Percentiles rank a stretch among this genome's conserved stretches.
Evolutionary conservation across 805 yeast species (phyloP).

Genomic region (Starmera quercuum): DNA sequence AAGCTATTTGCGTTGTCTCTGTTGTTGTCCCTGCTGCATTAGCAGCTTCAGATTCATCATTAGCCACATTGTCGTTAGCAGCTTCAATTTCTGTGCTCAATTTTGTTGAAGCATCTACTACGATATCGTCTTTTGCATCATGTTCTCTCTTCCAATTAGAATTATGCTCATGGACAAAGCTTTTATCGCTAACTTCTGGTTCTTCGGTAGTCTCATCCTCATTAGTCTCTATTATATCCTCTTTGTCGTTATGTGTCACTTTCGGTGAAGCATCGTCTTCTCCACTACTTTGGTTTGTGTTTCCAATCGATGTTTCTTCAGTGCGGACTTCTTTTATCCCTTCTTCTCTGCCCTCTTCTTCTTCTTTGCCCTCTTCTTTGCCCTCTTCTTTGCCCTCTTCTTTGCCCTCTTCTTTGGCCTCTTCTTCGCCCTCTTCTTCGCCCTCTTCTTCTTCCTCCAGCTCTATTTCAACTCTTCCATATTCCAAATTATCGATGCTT

Average conservation of each 20-base stretch:
- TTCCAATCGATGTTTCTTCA: not conserved
- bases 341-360: constrained; percentile 11
- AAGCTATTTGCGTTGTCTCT: not conserved
- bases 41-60: not conserved
- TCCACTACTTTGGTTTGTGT: too few species aligned
- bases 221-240: too few species aligned
- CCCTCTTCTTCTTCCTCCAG: constrained; percentile 2
- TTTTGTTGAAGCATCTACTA: too few species aligned
- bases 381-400: constrained; percentile 1
- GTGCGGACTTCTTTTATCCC: not conserved
- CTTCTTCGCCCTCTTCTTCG: constrained; percentile 19
- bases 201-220: not conserved
- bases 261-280: too few species aligned
- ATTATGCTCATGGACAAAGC: too few species aligned
- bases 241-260: too few species aligned
- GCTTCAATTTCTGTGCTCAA: too few species aligned
- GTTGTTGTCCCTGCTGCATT: not conserved
- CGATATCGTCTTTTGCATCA: too few species aligned
- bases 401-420: not conserved
- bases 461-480: constrained; percentile 12
- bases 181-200: not conserved
- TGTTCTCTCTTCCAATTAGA: too few species aligned
- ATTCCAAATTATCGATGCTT: constrained; percentile 19
- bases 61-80: too few species aligned
- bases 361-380: constrained; percentile 17